phyloP scores from a whole-genome alignment of 2,329 filamentous ascomycete species.

The Plectosphaerella sp. region DNA sequence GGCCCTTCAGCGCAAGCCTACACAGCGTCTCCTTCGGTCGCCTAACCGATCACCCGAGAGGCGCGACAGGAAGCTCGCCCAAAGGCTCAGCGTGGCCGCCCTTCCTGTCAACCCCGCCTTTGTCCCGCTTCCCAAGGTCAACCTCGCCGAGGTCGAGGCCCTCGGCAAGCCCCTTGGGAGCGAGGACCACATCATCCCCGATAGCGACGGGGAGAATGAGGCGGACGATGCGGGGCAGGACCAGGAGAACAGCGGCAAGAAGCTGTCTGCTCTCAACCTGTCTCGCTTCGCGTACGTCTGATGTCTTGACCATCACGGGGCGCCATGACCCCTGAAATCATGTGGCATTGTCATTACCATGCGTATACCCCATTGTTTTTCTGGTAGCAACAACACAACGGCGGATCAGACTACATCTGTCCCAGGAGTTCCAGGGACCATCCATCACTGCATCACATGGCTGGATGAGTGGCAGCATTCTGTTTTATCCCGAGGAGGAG shows the following conservation, averaged over 20 bases:
- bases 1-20: conserved; percentile 30
- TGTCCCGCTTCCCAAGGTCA: conserved; percentile 50
- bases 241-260: conserved; percentile 21
- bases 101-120: conserved; percentile 48
- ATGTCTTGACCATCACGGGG: conserved; percentile 1
- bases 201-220: conserved; percentile 45
- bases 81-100: conserved; percentile 22
- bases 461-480: too few species aligned
- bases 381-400: too few species aligned
- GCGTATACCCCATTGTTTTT: too few species aligned
- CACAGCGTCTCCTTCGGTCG: conserved; percentile 13
- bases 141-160: conserved; percentile 47
- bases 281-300: conserved; percentile 41
- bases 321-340: too few species aligned
- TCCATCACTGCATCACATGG: too few species aligned
- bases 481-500: too few species aligned
- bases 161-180: conserved; percentile 45
- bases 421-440: too few species aligned
- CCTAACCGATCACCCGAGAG: conserved; percentile 8
- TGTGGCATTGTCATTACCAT: too few species aligned
- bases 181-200: conserved; percentile 52
- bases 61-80: conserved; percentile 10
- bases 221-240: conserved; percentile 11
- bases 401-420: too few species aligned
- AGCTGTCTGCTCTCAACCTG: conserved; percentile 33